Evolutionary conservation across 2,329 filamentous ascomycete genomes (phyloP), one percentile per base, ranked within the genome.

Genomic region (Colletotrichum chlorophyti): DNA sequence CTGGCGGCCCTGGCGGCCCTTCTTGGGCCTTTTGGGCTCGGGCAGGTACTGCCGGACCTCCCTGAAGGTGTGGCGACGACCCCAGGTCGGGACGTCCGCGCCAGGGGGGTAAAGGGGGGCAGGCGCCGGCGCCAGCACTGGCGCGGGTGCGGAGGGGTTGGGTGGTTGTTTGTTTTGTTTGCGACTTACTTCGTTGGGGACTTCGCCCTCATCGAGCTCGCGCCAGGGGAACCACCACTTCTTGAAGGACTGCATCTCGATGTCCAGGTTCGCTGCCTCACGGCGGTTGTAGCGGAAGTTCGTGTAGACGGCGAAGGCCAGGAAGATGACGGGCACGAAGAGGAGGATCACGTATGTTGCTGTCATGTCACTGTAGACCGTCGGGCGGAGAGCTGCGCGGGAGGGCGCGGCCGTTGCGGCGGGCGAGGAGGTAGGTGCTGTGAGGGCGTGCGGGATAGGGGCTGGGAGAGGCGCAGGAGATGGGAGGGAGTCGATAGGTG

Each of bases 181-280:
- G n/a, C n/a, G n/a, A 50, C 58, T 60, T 21, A 60, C 58, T 41
- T 60, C 29, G 32, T 50, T 38, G 14, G 43, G 17, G 10, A 45
- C 58, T 23, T 53, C 58, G n/a, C 37, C 49, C n/a, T 57, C 47
- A 14, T 51, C 45, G 27, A 58, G 40, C 23, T 60, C 55, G 32
- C 46, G 46, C 60, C 60, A 62, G 40, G 60, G 60, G 43, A 63
- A 62, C 59, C 59, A 62, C 19, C 27, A 53, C 15, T 24, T 35
- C 9, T 48, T 26, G 37, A 38, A 45, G 9, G 38, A 12, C 21
- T 54, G 53, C 48, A 63, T 52, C 59, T 63, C 61, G 9, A 63
- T 53, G 21, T 62, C 53, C 17, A 29, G 9, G 32, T 45, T 14
- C 12, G 12, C 5, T 17, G 26, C 41, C 35, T 15, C 23, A 45